phyloP scores from a whole-genome alignment of 129 eudicot species.

The Tagetes erecta region DNA sequence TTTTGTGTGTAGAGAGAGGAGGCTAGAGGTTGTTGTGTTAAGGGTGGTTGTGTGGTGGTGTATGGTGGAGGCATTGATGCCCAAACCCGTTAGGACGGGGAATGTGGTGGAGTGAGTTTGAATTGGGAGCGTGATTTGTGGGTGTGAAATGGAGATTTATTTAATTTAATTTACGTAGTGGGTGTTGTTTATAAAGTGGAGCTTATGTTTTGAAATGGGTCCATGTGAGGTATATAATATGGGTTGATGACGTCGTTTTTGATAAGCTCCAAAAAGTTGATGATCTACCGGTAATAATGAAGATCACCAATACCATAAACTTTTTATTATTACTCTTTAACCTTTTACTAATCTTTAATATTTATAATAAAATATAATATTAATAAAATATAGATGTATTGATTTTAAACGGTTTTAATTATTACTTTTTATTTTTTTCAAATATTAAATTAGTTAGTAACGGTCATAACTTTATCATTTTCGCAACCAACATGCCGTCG shows the following conservation, averaged over 20 bases:
- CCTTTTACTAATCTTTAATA: no score
- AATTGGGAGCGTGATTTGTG: conserved; percentile 36
- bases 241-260: conserved; percentile 34
- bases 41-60: conserved; percentile 40
- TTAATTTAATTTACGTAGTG: conserved; percentile 14
- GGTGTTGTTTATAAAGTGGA: conserved; percentile 28
- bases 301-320: neutral
- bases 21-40: neutral
- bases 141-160: conserved; percentile 3
- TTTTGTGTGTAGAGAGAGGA: conserved; percentile 44
- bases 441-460: no score
- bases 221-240: neutral
- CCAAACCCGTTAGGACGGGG: conserved; percentile 57
- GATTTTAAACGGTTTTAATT: no score
- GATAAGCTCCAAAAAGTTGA: conserved; percentile 24
- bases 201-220: conserved; percentile 21
- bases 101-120: conserved; percentile 33
- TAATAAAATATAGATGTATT: no score
- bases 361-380: no score
- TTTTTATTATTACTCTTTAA: neutral
- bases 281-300: neutral
- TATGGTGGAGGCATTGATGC: conserved; percentile 34
- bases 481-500: no score
- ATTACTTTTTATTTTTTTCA: no score
- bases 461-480: no score